Evolutionary conservation across 2,329 filamentous ascomycete species (phyloP).

Genomic region (Epichloe scottii): DNA sequence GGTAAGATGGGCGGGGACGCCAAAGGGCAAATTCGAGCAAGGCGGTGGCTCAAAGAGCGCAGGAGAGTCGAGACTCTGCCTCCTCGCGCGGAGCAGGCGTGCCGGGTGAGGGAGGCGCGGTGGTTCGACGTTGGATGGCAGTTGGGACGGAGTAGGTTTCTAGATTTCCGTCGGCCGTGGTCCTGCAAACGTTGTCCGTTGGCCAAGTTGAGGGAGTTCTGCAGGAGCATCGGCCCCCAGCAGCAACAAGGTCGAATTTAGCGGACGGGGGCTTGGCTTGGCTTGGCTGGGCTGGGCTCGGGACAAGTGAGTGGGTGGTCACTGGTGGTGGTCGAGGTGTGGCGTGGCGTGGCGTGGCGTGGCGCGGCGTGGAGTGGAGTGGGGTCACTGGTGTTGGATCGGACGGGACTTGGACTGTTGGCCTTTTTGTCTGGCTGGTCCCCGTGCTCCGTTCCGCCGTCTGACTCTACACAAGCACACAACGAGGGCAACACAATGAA

Average conservation of each 20-base stretch:
- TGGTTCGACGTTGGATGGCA: not conserved
- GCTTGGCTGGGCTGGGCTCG: not conserved
- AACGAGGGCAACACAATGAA: too few relatives aligned
- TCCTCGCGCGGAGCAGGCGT: not conserved
- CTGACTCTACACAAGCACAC: too few relatives aligned
- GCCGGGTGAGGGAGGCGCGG: not conserved
- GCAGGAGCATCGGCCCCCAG: not conserved
- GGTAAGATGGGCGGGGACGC: not conserved
- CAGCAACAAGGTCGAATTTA: not conserved
- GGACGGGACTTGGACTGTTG: too few relatives aligned
- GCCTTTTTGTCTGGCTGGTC: not conserved
- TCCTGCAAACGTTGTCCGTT: constrained; percentile 1
- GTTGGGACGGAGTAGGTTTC: too few relatives aligned
- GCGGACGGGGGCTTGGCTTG: not conserved
- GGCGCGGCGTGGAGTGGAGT: not conserved
- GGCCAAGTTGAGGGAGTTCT: constrained; percentile 1
- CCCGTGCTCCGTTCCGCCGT: not conserved
- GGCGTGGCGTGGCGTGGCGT: not conserved
- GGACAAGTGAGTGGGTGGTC: too few relatives aligned
- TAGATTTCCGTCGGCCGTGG: not conserved
- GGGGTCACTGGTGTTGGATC: too few relatives aligned
- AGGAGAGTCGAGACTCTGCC: not conserved
- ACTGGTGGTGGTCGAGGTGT: not conserved
- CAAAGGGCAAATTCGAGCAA: not conserved
- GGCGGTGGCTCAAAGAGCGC: not conserved